These are phyloP conservation scores for Pueraria montana DNA, from an alignment of 306 rosid species.

Conservation along the genomic window DNA sequence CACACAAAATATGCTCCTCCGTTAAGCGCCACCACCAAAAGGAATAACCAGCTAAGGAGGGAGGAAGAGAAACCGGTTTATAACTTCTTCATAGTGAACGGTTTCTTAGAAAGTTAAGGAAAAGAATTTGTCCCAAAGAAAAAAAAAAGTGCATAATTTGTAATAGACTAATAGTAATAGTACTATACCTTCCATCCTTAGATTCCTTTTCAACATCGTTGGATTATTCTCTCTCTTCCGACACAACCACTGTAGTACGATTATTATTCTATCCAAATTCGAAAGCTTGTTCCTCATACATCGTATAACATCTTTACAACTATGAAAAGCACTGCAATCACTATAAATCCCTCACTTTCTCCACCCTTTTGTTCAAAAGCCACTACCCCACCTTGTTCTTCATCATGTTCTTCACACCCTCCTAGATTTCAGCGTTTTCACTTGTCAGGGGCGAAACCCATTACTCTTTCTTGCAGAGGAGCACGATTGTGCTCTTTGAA, in stretches of 20 bases:
- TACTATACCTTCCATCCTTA: constrained; percentile 12
- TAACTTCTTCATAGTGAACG: neutral
- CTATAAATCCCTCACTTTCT: constrained; percentile 71
- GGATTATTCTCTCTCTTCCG: constrained; percentile 36
- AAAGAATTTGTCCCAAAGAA: neutral
- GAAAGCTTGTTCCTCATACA: constrained; percentile 14
- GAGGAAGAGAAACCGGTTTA: neutral
- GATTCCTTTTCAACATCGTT: neutral
- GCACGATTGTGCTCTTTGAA: constrained; percentile 47
- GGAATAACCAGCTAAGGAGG: neutral
- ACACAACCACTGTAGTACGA: neutral
- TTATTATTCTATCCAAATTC: constrained; percentile 37
- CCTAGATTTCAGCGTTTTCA: constrained; percentile 45
- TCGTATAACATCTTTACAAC: constrained; percentile 6
- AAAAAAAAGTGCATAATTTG: neutral
- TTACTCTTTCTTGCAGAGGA: constrained; percentile 37
- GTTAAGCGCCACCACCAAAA: neutral
- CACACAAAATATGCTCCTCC: neutral
- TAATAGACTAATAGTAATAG: too few relatives aligned
- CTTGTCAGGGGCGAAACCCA: constrained; percentile 58
- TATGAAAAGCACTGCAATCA: constrained; percentile 62
- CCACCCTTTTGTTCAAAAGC: constrained; percentile 52
- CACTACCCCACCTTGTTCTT: constrained; percentile 22
- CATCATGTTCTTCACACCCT: constrained; percentile 32
- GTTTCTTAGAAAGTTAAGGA: neutral